Base-by-base conservation (phyloP, 192 early-diverging fungal genomes). In the Podila clonocystis region DNA sequence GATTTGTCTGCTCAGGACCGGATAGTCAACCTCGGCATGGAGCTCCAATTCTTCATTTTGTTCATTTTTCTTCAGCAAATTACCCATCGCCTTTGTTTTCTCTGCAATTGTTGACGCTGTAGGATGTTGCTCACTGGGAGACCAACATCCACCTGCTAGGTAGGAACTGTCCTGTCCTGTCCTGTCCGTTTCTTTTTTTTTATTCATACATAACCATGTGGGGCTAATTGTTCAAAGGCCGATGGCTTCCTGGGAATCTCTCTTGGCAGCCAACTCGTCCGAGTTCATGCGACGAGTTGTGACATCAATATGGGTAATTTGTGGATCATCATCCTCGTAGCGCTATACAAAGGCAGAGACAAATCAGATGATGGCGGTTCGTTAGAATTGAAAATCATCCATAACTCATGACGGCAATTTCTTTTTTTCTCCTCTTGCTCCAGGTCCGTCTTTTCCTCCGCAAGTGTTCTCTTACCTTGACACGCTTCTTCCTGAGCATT, bases 401-500 rank as follows among this genome's bases (percentile, higher is more conserved):
- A 48, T 26, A 28, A 64, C 4, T 30, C 1, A 11, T 1, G 12
- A 9, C 11, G 50, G 28, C 5, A 30, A 19, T 67, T 19, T 71
- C 34, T 36, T 36, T 36, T 6, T 31, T 31, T 5, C 31, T 5
- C 34, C 34, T 13, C 38, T 9, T 24, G 41, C 31, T 63, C 8
- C 22, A 0, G 2, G n/a, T n/a, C n/a, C n/a, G n/a, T n/a, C n/a
- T 58, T 4, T 28, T 60, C 57, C 26, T 9, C 31, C 33, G 38
- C 20, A 17, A 8, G 2, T 4, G 9, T 3, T 36, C 31, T 31
- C 13, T 45, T 80, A 80, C 77, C 70, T 80, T 80, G 50, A 62
- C 70, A 45, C 77, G 77, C 67, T 80, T 80, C 67, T 80, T 80
- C 61, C 77, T 70, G 38, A 80, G 31, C 77, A 80, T 80, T 19